These are phyloP conservation scores for Trichocladium uniseriatum DNA, from an alignment of 495 filamentous ascomycete species.

Conservation along the genomic window DNA sequence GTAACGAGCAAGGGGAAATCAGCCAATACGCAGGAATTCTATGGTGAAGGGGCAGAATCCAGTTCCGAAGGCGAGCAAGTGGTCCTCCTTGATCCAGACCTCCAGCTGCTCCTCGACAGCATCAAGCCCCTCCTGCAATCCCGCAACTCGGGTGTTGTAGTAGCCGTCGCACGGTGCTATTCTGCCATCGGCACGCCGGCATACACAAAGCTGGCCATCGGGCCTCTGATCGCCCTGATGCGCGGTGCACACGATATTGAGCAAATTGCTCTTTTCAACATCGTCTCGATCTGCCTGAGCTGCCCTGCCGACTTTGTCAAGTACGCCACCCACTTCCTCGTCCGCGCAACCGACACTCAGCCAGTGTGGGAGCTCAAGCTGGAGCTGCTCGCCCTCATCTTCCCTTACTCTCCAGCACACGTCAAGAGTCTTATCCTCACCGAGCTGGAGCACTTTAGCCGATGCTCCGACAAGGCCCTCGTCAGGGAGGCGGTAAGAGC, in stretches of 20 bases:
- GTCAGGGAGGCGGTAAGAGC: slow-evolving; percentile 83
- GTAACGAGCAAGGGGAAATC: slow-evolving; percentile 29
- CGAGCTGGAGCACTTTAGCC: slow-evolving; percentile 87
- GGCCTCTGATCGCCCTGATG: slow-evolving; percentile 76
- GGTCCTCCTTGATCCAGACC: slow-evolving; percentile 64
- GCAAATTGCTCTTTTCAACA: slow-evolving; percentile 83
- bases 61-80: slow-evolving; percentile 48
- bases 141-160: slow-evolving; percentile 84
- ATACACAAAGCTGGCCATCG: slow-evolving; percentile 61
- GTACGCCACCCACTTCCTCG: slow-evolving; percentile 79
- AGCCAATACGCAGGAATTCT: slow-evolving; percentile 58
- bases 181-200: slow-evolving; percentile 68
- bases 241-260: slow-evolving; percentile 78
- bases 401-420: slow-evolving; percentile 66
- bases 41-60: slow-evolving; percentile 47
- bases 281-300: slow-evolving; percentile 74
- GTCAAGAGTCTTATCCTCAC: slow-evolving; percentile 78
- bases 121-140: slow-evolving; percentile 81
- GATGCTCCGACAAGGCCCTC: slow-evolving; percentile 61
- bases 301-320: slow-evolving; percentile 67
- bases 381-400: slow-evolving; percentile 80
- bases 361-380: slow-evolving; percentile 84
- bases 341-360: slow-evolving; percentile 70
- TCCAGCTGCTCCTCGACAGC: slow-evolving; percentile 69
- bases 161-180: slow-evolving; percentile 79